A percentile compares a stretch with the other conserved stretches of the same genome.
phyloP scores from a whole-genome alignment of 2,329 filamentous ascomycete species.

The Xylariaceae sp. region DNA sequence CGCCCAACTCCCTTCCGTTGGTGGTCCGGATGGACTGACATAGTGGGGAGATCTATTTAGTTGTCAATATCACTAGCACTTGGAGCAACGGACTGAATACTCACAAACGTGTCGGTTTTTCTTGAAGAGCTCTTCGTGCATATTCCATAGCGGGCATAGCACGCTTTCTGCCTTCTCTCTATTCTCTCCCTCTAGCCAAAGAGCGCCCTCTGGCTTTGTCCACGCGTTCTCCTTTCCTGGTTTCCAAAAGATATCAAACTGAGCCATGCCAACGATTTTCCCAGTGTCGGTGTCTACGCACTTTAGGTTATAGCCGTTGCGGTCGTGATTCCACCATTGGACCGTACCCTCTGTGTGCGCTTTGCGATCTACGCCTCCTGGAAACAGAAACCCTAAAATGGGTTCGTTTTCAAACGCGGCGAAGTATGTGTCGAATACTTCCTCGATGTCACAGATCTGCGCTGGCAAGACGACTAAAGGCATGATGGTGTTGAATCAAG shows the following conservation, averaged over 20 bases:
- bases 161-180: conserved; percentile 18
- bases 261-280: conserved; percentile 24
- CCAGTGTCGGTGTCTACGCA: conserved; percentile 23
- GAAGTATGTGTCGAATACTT: conserved; percentile 24
- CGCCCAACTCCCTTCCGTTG: conserved; percentile 20
- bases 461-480: conserved; percentile 22
- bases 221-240: conserved; percentile 18
- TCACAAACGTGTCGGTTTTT: conserved; percentile 22
- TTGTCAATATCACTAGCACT: background rate
- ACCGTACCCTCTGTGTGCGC: conserved; percentile 11
- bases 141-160: conserved; percentile 20
- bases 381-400: conserved; percentile 14
- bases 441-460: conserved; percentile 21
- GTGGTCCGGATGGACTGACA: conserved; percentile 24
- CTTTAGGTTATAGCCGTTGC: conserved; percentile 21
- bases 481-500: conserved; percentile 11
- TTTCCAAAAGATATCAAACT: conserved; percentile 25
- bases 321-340: conserved; percentile 10
- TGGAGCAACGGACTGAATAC: conserved; percentile 1
- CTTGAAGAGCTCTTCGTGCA: conserved; percentile 24
- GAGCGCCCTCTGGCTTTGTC: conserved; percentile 18
- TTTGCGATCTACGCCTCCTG: conserved; percentile 14
- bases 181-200: conserved; percentile 22
- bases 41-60: conserved; percentile 21
- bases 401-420: conserved; percentile 22